Evolutionary conservation across 2,329 filamentous ascomycete species (phyloP).

Genomic region (Xylariaceae sp.): DNA sequence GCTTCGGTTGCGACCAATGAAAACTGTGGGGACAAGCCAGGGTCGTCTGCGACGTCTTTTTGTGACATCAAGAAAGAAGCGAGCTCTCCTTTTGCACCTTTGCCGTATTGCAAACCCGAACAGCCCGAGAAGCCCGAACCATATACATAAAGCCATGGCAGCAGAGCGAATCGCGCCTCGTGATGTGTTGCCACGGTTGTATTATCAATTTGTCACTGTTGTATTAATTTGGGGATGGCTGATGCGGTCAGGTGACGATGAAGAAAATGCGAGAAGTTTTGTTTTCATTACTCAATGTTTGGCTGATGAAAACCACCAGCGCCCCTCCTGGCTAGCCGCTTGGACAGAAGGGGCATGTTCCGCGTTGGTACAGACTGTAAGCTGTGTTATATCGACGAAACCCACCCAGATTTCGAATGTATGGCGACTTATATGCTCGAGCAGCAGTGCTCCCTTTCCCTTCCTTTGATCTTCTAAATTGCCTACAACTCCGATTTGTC

Average conservation of each 20-base stretch:
- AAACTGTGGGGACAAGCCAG: neutral
- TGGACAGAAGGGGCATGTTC: constrained; percentile 8
- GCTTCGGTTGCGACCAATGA: constrained; percentile 10
- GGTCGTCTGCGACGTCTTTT: too few species aligned
- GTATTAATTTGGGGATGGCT: neutral
- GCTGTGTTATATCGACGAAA: constrained; percentile 19
- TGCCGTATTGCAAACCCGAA: too few species aligned
- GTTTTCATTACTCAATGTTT: constrained; percentile 47
- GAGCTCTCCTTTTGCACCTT: neutral
- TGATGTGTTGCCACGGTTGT: neutral
- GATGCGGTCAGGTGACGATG: constrained; percentile 35
- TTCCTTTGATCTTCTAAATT: constrained; percentile 2
- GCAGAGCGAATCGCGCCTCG: neutral
- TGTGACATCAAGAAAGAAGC: neutral
- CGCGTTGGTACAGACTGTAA: constrained; percentile 8
- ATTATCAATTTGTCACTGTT: neutral
- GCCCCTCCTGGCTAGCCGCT: constrained; percentile 14
- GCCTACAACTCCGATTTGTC: neutral
- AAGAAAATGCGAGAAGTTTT: constrained; percentile 35
- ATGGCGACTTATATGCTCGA: too few species aligned
- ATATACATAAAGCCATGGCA: neutral
- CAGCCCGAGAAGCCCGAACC: too few species aligned
- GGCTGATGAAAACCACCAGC: constrained; percentile 26
- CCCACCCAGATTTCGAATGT: neutral
- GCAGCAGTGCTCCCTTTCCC: neutral